Base-by-base conservation (phyloP, 345 rosid species). In the Eucalyptus caleyi region DNA sequence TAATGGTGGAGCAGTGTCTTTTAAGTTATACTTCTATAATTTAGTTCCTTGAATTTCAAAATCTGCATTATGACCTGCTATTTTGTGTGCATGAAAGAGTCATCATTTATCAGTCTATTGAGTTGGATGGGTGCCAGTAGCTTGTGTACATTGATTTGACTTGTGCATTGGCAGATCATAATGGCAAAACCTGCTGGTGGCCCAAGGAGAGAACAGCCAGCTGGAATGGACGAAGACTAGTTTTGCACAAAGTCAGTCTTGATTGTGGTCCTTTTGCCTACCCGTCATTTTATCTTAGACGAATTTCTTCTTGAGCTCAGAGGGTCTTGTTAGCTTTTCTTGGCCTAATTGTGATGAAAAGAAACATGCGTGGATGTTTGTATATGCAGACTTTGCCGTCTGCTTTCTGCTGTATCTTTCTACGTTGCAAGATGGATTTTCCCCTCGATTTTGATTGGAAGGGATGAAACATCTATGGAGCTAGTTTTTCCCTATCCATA, bases 171-270 rank as follows among this genome's bases (percentile, higher is more conserved):
- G 82, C 95, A 98, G 99, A 98, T 98, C 89, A 97, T 98, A 91
- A 98, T 98, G 99, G 95, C 99, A 32, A 98, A 98, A 92, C 99
- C 96, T 91, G 99, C 99, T 3, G 99, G 99, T 90, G 99, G 99
- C 56, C 99, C 99, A 32, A 96, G 93, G 92, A 95, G 97, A 95
- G 97, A 94, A 65, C 95, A 92, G 69, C 94, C 99, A 30, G 95
- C 94, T 50, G 99, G 94, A 14, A 92, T 93, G 92, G 99, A 97
- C 77, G 98, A 95, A 87, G 97, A 96, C 89, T 94, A 95, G 90
- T 87, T 50, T 86, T 86, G 88, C 88, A 86, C 44, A 40, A 53
- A 86, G 21, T 49, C 65, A 51, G 26, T 30, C 59, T 53, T 86
- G 88, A 86, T 34, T 30, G 65, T 53, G 45, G 60, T 86, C 26